Percentiles rank a stretch among this genome's conserved stretches.
Conservation (phyloP, 2,329 filamentous ascomycete species). For the Alternaria incomplexa region DNA sequence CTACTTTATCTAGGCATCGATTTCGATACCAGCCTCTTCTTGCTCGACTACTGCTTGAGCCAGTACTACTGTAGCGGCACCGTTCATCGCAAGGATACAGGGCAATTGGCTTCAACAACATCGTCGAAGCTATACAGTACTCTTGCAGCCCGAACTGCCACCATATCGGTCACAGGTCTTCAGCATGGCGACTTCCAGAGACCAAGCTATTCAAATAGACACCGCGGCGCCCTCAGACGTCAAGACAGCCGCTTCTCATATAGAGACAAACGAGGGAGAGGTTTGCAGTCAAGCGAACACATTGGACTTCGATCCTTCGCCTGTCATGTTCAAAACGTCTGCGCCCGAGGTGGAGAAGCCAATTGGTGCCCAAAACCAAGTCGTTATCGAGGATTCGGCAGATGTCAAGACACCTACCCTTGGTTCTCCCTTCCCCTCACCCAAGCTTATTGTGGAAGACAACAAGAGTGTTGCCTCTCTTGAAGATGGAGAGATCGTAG, state of each 20-base stretch:
- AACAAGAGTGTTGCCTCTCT: not conserved
- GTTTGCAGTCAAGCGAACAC: not conserved
- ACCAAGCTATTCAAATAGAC: not conserved
- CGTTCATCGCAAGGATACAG: no score
- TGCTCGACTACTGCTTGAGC: not conserved
- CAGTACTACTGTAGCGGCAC: not conserved
- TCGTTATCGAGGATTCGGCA: no score
- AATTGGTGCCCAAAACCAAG: not conserved
- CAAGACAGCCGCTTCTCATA: rapidly evolving
- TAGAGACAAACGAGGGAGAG: no score
- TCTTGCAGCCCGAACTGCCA: no score
- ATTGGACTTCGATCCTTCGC: not conserved
- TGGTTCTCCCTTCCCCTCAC: not conserved
- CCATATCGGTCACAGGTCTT: no score
- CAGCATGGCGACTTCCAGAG: not conserved
- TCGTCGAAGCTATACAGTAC: no score
- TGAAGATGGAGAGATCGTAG: not conserved
- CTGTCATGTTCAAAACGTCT: rapidly evolving
- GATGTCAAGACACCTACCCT: not conserved
- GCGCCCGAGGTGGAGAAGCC: not conserved
- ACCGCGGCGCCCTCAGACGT: no score
- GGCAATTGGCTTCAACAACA: no score
- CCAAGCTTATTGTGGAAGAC: not conserved
- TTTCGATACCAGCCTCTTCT: not conserved
- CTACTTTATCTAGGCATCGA: not conserved